phyloP scores from a whole-genome alignment of 805 yeast species.

The Kuraishia hungarica region DNA sequence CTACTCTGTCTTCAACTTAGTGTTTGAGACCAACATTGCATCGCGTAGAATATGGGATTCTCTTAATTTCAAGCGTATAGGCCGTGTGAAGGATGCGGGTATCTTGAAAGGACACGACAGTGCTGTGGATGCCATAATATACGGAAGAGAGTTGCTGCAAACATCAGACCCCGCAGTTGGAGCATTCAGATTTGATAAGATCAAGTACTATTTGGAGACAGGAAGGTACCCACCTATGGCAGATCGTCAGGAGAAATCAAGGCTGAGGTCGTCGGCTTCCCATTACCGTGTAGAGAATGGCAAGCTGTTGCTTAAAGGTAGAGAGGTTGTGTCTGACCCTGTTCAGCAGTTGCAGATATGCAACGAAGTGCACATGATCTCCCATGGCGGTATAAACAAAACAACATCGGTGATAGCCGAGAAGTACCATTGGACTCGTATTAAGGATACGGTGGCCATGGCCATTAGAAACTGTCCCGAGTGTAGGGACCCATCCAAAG shows the following conservation, averaged over 20 bases:
- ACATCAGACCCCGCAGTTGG: constrained; percentile 39
- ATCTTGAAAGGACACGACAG: constrained; percentile 74
- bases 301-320: constrained; percentile 63
- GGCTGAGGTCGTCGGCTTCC: constrained; percentile 72
- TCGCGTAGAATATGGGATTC: constrained; percentile 74
- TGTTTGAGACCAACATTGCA: constrained; percentile 81
- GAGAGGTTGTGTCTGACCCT: constrained; percentile 78
- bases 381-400: constrained; percentile 85
- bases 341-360: constrained; percentile 69
- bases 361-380: constrained; percentile 53
- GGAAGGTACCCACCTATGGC: constrained; percentile 83
- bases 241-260: constrained; percentile 79
- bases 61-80: constrained; percentile 68
- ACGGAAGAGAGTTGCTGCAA: constrained; percentile 70
- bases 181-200: constrained; percentile 63
- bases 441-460: constrained; percentile 77
- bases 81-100: constrained; percentile 82
- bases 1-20: constrained; percentile 73
- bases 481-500: constrained; percentile 44
- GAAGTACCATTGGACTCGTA: constrained; percentile 84
- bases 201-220: constrained; percentile 68
- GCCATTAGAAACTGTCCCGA: constrained; percentile 70
- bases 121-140: constrained; percentile 81
- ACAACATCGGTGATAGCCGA: constrained; percentile 74
- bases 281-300: constrained; percentile 70